Base-by-base conservation (phyloP, 2,329 filamentous ascomycete species). In the Botryotinia globosa region DNA sequence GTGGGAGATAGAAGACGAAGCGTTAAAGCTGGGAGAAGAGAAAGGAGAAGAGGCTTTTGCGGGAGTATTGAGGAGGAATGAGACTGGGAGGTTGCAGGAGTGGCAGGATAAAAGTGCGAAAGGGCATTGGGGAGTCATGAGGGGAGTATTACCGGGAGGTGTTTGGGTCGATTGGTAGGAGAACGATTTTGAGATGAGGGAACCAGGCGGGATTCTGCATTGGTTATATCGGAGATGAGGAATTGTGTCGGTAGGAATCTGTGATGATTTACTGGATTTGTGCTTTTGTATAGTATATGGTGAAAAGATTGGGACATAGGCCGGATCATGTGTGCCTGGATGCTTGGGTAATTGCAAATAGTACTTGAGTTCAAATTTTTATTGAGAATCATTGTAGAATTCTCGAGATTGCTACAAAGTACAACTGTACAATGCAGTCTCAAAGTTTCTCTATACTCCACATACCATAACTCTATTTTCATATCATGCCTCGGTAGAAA, bases 111-210 rank as follows among this genome's bases (percentile, higher is more conserved):
- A 88, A 79, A 93, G 92, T 78, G 94, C 94, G 0, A 80, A 92
- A 69, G 92, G 92, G 16, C 96, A 99, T 83, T 99, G 96, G 96
- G 85, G 84, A 61, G 91, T 99, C 64, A 99, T 99, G 94, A 89
- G 96, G 79, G 88, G 84, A 0, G 94, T 98, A 4, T 77, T 98
- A 75, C 94, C 94, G 1, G 85, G 85, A 72, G 83, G 84, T 20
- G 88, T 98, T 39, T 99, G 96, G 96, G 92, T 97, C 83, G 87
- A 89, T 78, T 98, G 94, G 93, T 97, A 82, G 87, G 22, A 39
- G 45, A 2, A 42, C n/a, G n/a, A 18, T 25, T 25, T 67, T 6
- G 48, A 56, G 48, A 39, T 4, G 25, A 16, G 18, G 42, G 32
- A 45, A 67, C n/a, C 9, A 32, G 2, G n/a, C 22, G 16, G 25